Percentiles rank a stretch among this genome's conserved stretches.
Evolutionary conservation across 768 basidiomycete genomes (phyloP).

Genomic region (Mycena venus): DNA sequence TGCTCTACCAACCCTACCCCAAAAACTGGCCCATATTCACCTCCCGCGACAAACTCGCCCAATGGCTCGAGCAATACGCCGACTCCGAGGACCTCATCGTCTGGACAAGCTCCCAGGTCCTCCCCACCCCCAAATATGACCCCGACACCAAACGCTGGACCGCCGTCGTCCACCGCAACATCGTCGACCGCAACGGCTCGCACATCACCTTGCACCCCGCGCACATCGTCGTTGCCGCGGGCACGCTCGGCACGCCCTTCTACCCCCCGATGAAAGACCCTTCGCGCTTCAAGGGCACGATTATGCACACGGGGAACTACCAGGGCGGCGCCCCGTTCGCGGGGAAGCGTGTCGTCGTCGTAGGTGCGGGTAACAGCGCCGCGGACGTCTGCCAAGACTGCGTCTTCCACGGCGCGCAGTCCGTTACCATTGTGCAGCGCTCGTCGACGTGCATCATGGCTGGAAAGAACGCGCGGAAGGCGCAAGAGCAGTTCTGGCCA

Average conservation of each 20-base stretch:
- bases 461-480: not conserved
- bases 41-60: conserved; percentile 55
- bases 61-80: conserved; percentile 59
- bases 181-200: conserved; percentile 44
- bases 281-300: conserved; percentile 45
- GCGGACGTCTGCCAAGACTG: conserved; percentile 57
- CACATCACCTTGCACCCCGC: conserved; percentile 47
- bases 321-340: conserved; percentile 40
- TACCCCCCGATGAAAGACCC: conserved; percentile 42
- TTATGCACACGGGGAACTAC: conserved; percentile 47
- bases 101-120: conserved; percentile 51
- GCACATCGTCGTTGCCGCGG: conserved; percentile 56
- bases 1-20: conserved; percentile 54
- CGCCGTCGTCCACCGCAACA: conserved; percentile 42
- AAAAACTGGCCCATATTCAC: conserved; percentile 57
- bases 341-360: conserved; percentile 52
- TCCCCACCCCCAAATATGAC: conserved; percentile 51
- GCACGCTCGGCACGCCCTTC: conserved; percentile 48
- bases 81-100: conserved; percentile 54
- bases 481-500: conserved; percentile 24
- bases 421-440: conserved; percentile 59
- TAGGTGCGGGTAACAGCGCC: conserved; percentile 55
- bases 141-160: conserved; percentile 44
- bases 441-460: conserved; percentile 50
- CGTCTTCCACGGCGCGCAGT: conserved; percentile 41